Conservation (phyloP, 345 rosid genomes). For the Acer negundo region DNA sequence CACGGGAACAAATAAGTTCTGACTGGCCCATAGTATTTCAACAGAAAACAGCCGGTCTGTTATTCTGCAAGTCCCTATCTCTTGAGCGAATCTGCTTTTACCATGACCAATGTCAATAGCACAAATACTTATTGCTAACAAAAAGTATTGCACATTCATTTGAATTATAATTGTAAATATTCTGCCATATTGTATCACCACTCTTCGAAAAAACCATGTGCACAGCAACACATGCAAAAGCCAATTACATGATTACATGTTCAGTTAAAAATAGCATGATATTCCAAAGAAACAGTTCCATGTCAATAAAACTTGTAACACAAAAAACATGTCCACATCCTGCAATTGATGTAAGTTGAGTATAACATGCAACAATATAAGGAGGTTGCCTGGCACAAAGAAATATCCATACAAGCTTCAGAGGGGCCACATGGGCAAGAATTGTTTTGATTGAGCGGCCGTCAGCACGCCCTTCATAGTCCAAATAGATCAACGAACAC, state of each 20-base stretch:
- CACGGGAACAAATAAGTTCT: neutral
- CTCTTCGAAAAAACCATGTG: neutral
- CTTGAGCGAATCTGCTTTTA: neutral
- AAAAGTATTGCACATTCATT: too few species aligned
- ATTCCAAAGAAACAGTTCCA: conserved; percentile 2
- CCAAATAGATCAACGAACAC: conserved; percentile 79
- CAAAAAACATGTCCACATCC: conserved; percentile 7
- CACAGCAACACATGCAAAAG: conserved; percentile 12
- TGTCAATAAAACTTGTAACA: neutral
- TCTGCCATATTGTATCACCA: neutral
- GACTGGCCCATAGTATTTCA: neutral
- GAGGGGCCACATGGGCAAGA: conserved; percentile 90
- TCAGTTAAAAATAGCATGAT: neutral
- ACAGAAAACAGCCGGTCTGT: neutral
- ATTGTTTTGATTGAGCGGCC: conserved; percentile 91
- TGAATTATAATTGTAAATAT: neutral
- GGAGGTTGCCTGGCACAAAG: conserved; percentile 18
- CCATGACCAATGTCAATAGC: conserved; percentile 1
- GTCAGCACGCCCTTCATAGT: conserved; percentile 96
- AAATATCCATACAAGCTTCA: conserved; percentile 74
- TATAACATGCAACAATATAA: neutral
- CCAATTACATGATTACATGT: neutral
- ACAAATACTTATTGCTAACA: neutral
- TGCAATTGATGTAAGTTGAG: neutral
- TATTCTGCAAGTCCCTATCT: neutral